Evolutionary conservation across 345 rosid species (phyloP), one percentile per base, ranked within the genome.

Genomic region (Aurinia saxatilis): DNA sequence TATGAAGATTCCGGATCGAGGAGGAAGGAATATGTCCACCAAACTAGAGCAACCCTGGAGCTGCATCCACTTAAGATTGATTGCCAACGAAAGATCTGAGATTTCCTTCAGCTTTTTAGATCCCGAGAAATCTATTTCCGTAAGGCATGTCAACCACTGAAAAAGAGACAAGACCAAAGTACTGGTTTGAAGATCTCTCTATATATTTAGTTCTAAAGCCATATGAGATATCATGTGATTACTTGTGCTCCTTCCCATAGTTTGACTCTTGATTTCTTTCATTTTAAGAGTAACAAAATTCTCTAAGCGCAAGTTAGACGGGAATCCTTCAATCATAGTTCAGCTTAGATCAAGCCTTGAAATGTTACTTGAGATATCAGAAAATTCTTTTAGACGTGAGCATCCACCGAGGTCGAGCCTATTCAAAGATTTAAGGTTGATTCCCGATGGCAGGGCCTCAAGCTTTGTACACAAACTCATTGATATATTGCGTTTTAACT

Each of bases 251-350:
- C 52, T 44, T 31, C 41, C 64, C 52, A 59, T 3, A 44, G 41
- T 59, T 59, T 59, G 31, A 44, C 52, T 59, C 41, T 59, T 59
- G 6, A 45, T 44, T 31, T 33, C 41, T 44, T 59, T 59, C 52
- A 59, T 59, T 0, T 0, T 36, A 33, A 59, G 64, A 33, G 41
- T 31, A 0, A 2, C 5, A 1, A 59, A 52, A 1, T 59, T 45
- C 2, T 45, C 52, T 3, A 59, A 8, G 8, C 1, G 42, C 52
- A 59, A 3, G 5, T 7, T 1, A 59, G 12, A 11, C 0, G 63
- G 63, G 30, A 42, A 23, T 23, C 4, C 27, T 23, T 23, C 27
- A 23, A 23, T 23, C 27, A 4, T 23, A 2, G 27, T 23, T 23
- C 4, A 4, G 27, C 27, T 23, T 23, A 23, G 27, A 23, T 23